Evolutionary conservation across 306 rosid species (phyloP).

Genomic region (Gynostemma pentaphyllum): DNA sequence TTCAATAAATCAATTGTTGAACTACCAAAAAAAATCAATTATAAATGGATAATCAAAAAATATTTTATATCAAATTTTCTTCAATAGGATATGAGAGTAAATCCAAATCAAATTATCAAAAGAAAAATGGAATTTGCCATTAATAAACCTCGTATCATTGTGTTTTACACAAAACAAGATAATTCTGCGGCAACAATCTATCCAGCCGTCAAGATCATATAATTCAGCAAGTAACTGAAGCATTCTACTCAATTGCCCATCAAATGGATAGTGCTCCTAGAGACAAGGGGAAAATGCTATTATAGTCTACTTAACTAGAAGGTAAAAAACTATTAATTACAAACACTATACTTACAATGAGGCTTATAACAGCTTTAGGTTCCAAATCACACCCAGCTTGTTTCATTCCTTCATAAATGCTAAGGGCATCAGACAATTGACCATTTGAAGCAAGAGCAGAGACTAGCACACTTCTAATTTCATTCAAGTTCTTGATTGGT

Average conservation of each 20-base stretch:
- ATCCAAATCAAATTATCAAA: not conserved
- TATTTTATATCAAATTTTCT: not conserved
- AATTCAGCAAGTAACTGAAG: slow-evolving; percentile 50
- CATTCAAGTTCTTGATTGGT: slow-evolving; percentile 34
- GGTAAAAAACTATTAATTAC: not conserved
- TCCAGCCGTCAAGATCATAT: slow-evolving; percentile 39
- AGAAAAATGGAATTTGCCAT: not conserved
- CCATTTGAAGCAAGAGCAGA: slow-evolving; percentile 63
- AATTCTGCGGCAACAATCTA: slow-evolving; percentile 52
- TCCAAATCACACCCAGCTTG: slow-evolving; percentile 45
- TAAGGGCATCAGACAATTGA: slow-evolving; percentile 44
- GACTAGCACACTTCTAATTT: slow-evolving; percentile 64
- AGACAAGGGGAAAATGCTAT: slow-evolving; percentile 5
- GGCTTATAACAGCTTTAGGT: slow-evolving; percentile 52
- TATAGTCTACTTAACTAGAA: not conserved
- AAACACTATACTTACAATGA: slow-evolving; percentile 48
- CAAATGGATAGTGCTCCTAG: slow-evolving; percentile 42
- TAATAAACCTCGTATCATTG: slow-evolving; percentile 52
- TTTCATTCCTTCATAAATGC: slow-evolving; percentile 48
- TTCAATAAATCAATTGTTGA: slow-evolving; percentile 48
- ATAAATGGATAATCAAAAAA: slow-evolving; percentile 2
- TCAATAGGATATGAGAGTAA: not conserved
- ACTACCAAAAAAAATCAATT: slow-evolving; percentile 25
- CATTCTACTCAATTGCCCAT: slow-evolving; percentile 43
- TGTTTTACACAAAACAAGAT: slow-evolving; percentile 47